Percentiles rank a stretch among this genome's conserved stretches.
Conservation (phyloP, 2,329 filamentous ascomycete species). For the Knufia fluminis region DNA sequence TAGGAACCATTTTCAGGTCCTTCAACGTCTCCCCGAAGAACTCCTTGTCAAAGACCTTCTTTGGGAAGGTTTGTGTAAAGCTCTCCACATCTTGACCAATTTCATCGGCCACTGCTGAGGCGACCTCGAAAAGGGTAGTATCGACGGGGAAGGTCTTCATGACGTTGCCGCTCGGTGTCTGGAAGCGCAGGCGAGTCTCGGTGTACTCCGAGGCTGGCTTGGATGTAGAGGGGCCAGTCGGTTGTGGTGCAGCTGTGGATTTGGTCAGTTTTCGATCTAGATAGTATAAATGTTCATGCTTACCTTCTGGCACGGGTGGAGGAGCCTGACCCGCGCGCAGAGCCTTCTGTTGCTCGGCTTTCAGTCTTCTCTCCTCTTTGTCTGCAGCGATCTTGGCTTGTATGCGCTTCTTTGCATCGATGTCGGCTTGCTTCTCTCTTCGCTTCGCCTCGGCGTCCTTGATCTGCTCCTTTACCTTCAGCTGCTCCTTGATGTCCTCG, state of each 20-base stretch:
- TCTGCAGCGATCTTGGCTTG: constrained; percentile 91
- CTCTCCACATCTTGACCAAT: constrained; percentile 60
- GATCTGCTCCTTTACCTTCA: constrained; percentile 78
- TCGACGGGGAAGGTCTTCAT: constrained; percentile 83
- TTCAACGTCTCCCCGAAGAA: constrained; percentile 88
- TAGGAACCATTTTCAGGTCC: constrained; percentile 83
- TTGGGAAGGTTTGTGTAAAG: constrained; percentile 80
- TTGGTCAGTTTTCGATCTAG: constrained; percentile 38
- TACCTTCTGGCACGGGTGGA: constrained; percentile 6
- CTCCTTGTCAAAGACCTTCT: constrained; percentile 63
- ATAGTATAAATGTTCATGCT: constrained; percentile 4
- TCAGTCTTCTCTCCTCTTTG: constrained; percentile 77
- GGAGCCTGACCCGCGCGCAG: constrained; percentile 64
- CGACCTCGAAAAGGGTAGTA: constrained; percentile 88
- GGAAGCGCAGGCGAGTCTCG: constrained; percentile 72
- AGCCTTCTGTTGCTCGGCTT: constrained; percentile 78
- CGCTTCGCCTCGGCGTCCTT: constrained; percentile 83
- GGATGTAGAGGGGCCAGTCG: constrained; percentile 41
- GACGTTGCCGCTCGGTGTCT: constrained; percentile 65
- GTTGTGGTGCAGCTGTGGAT: constrained; percentile 34
- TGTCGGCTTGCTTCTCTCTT: constrained; percentile 75
- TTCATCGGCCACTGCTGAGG: constrained; percentile 63
- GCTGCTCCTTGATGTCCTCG: constrained; percentile 82
- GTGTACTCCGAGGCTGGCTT: constrained; percentile 64
- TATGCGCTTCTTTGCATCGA: constrained; percentile 78